These are phyloP conservation scores for Magnolia changhungtana DNA, from an alignment of 164 flowering plant genomes.

Conservation along the genomic window DNA sequence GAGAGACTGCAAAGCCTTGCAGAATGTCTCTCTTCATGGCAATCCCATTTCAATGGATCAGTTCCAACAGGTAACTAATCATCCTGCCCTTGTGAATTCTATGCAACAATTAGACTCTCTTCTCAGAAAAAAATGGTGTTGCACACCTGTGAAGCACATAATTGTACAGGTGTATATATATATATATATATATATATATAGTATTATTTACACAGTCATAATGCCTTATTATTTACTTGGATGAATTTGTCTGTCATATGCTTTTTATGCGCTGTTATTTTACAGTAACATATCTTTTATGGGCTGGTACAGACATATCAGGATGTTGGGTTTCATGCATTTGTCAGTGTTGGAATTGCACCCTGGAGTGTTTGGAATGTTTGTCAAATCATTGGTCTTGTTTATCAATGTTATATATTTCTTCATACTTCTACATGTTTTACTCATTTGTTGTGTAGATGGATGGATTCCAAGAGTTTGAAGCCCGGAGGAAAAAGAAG, in stretches of 20 bases:
- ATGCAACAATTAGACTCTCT: not conserved
- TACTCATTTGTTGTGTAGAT: conserved; percentile 34
- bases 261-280: too few relatives aligned
- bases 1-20: conserved; percentile 83
- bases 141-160: not conserved
- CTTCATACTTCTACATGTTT: not conserved
- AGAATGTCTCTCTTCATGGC: conserved; percentile 78
- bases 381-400: not conserved
- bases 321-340: not conserved
- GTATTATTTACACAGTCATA: too few relatives aligned
- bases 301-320: not conserved
- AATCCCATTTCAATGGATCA: conserved; percentile 94
- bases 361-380: not conserved
- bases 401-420: not conserved
- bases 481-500: conserved; percentile 86
- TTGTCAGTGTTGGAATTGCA: not conserved
- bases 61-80: conserved; percentile 65
- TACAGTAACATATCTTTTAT: too few relatives aligned
- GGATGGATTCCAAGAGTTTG: conserved; percentile 93
- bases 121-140: not conserved
- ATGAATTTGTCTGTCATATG: too few relatives aligned
- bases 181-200: too few relatives aligned
- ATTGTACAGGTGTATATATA: not conserved
- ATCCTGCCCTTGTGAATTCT: not conserved
- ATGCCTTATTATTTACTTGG: too few relatives aligned